Evolutionary conservation across 306 rosid species (phyloP).

Genomic region (Mimosa bimucronata): DNA sequence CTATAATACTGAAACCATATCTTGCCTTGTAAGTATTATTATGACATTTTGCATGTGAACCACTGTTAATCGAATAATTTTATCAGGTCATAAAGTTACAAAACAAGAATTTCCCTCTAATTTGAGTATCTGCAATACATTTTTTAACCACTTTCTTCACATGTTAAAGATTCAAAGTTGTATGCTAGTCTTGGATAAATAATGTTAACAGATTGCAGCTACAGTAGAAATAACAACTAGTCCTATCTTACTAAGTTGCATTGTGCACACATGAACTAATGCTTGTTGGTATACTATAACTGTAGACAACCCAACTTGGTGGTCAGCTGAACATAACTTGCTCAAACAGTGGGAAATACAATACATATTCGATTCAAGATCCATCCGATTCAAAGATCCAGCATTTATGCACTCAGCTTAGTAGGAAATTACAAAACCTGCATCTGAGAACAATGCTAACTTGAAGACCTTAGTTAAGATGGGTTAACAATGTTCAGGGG

Average conservation of each 20-base stretch:
- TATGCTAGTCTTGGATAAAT: not conserved
- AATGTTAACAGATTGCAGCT: not conserved
- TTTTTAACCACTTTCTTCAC: constrained; percentile 1
- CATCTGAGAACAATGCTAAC: too few relatives aligned
- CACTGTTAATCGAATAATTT: constrained; percentile 23
- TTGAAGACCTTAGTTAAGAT: too few relatives aligned
- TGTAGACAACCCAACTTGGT: constrained; percentile 78
- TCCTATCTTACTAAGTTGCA: not conserved
- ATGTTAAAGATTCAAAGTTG: not conserved
- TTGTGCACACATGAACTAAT: not conserved
- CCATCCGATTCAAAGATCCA: constrained; percentile 73
- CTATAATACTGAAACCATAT: constrained; percentile 75
- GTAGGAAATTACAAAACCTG: too few relatives aligned
- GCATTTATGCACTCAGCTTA: constrained; percentile 70
- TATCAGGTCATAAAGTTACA: not conserved
- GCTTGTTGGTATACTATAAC: constrained; percentile 28
- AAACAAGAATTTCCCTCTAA: not conserved
- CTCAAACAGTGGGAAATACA: constrained; percentile 73
- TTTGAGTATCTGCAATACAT: not conserved
- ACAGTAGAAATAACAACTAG: too few relatives aligned
- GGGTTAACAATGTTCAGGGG: too few relatives aligned
- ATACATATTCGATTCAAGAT: constrained; percentile 44
- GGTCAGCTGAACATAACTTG: constrained; percentile 78
- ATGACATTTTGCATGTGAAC: constrained; percentile 10
- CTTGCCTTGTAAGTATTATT: constrained; percentile 60